A percentile compares a stretch with the other conserved stretches of the same genome.
Conservation (phyloP, 2,329 filamentous ascomycete species). For the Coleophoma crateriformis region DNA sequence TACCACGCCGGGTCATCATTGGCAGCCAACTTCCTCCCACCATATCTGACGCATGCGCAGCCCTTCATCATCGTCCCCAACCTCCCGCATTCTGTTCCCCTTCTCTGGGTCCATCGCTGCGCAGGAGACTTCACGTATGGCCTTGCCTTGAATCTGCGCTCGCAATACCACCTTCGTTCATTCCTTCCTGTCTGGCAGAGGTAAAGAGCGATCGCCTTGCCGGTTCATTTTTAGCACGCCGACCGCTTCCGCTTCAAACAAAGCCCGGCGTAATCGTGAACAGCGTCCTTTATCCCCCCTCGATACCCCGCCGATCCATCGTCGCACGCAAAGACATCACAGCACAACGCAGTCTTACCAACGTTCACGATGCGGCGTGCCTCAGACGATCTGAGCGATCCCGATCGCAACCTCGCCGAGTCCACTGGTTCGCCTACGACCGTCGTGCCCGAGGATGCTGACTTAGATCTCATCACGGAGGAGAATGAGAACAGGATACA, state of each 20-base stretch:
- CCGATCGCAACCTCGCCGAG: conserved; percentile 26
- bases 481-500: conserved; percentile 30
- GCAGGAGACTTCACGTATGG: neutral
- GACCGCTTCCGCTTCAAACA: too few relatives aligned
- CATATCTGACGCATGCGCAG: conserved; percentile 1
- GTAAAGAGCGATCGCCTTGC: conserved; percentile 1
- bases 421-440: conserved; percentile 13
- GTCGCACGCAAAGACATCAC: neutral
- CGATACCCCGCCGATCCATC: neutral
- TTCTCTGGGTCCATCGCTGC: neutral
- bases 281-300: neutral
- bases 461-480: conserved; percentile 24
- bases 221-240: conserved; percentile 5
- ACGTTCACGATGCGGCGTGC: conserved; percentile 23
- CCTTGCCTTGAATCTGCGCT: neutral
- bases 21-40: conserved; percentile 2
- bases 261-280: neutral
- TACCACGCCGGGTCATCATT: neutral
- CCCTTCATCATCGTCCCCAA: neutral
- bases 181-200: conserved; percentile 1
- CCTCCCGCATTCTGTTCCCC: neutral
- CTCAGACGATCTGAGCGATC: conserved; percentile 24
- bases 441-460: conserved; percentile 14
- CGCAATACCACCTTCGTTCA: neutral
- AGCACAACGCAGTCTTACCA: neutral